phyloP scores from a whole-genome alignment of 2,329 filamentous ascomycete genomes.

The Penicillium crustosum region DNA sequence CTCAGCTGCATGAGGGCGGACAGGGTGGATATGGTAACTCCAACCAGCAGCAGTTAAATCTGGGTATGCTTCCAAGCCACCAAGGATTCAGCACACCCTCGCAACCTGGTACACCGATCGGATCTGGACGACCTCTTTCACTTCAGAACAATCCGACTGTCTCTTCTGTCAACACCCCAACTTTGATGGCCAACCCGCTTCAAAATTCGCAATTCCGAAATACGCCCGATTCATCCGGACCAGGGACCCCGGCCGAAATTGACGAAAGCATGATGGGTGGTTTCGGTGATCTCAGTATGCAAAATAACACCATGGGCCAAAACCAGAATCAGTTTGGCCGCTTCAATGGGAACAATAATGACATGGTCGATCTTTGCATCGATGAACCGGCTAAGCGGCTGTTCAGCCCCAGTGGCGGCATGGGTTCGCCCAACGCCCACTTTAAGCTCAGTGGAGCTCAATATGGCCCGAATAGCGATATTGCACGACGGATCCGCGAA shows the following conservation, averaged over 20 bases:
- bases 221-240: constrained; percentile 66
- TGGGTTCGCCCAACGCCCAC: constrained; percentile 66
- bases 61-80: constrained; percentile 72
- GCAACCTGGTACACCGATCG: constrained; percentile 79
- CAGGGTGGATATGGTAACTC: constrained; percentile 61
- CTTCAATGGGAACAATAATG: constrained; percentile 48
- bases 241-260: constrained; percentile 69
- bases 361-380: constrained; percentile 66
- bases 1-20: constrained; percentile 67
- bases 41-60: constrained; percentile 69
- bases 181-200: constrained; percentile 74
- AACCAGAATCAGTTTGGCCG: constrained; percentile 42
- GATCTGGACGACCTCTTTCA: constrained; percentile 66
- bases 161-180: constrained; percentile 94
- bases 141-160: constrained; percentile 93
- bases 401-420: constrained; percentile 78
- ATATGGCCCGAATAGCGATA: constrained; percentile 73
- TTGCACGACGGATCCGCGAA: constrained; percentile 65
- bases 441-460: constrained; percentile 74
- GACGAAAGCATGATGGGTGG: constrained; percentile 70
- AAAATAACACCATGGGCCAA: constrained; percentile 46
- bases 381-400: constrained; percentile 93
- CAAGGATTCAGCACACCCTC: constrained; percentile 75
- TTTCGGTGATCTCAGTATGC: constrained; percentile 62
- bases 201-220: constrained; percentile 55